Evolutionary conservation across 305 asterid genomes (phyloP).

Genomic region (Salvia sclarea): DNA sequence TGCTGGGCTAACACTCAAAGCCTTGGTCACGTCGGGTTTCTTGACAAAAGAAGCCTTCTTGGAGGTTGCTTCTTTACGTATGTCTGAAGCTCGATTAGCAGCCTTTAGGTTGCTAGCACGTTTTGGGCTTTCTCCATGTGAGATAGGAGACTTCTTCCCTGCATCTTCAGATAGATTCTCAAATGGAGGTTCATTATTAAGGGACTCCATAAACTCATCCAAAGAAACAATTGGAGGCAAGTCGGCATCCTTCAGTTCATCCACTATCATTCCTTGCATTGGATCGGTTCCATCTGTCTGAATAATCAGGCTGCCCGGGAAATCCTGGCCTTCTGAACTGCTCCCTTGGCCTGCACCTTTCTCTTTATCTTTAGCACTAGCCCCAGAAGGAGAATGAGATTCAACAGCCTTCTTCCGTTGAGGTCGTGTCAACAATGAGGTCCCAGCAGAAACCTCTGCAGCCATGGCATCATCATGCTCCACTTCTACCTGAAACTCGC

Average conservation of each 20-base stretch:
- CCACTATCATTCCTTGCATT: conserved; percentile 96
- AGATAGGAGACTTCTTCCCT: conserved; percentile 33
- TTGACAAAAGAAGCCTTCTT: conserved; percentile 40
- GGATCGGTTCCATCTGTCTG: conserved; percentile 87
- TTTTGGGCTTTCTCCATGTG: conserved; percentile 46
- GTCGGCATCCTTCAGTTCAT: conserved; percentile 85
- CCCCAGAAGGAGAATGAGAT: conserved; percentile 44
- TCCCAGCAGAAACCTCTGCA: conserved; percentile 72
- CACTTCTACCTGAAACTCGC: conserved; percentile 88
- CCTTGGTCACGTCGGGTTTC: conserved; percentile 34
- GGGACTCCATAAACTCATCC: conserved; percentile 98
- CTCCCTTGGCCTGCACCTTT: conserved; percentile 41
- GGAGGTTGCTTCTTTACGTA: conserved; percentile 41
- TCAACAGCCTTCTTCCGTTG: conserved; percentile 43
- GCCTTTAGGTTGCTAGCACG: conserved; percentile 32
- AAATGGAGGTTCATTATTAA: conserved; percentile 89
- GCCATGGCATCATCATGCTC: conserved; percentile 64
- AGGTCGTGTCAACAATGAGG: conserved; percentile 44
- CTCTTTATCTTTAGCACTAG: conserved; percentile 44
- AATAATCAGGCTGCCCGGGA: conserved; percentile 63
- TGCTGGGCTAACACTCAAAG: conserved; percentile 39
- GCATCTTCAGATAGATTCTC: conserved; percentile 61
- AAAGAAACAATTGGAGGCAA: conserved; percentile 93
- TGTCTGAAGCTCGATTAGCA: conserved; percentile 43
- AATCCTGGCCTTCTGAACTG: conserved; percentile 55